phyloP scores from a whole-genome alignment of 2,329 filamentous ascomycete species.

The Pestalotiopsis sp. region DNA sequence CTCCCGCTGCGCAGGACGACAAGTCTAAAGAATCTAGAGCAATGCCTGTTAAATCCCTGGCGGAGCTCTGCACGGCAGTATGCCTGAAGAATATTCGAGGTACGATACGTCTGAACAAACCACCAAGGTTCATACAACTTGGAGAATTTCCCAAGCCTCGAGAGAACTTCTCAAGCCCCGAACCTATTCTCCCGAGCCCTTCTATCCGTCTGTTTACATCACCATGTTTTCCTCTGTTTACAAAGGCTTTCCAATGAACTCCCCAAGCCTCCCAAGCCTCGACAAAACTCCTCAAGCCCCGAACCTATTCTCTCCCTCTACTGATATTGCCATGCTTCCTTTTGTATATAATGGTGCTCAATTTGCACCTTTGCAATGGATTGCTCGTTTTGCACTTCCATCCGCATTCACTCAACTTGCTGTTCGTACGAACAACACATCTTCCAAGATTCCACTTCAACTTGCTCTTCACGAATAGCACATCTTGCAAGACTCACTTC shows the following conservation, averaged over 20 bases:
- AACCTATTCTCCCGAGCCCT: background rate
- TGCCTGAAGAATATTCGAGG: constrained; percentile 55
- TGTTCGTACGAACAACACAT: background rate
- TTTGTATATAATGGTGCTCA: too few relatives aligned
- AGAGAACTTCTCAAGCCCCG: too few relatives aligned
- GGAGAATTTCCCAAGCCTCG: too few relatives aligned
- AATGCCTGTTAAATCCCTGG: constrained; percentile 52
- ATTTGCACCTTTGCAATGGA: too few relatives aligned
- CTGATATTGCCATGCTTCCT: too few relatives aligned
- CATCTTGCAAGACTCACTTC: background rate
- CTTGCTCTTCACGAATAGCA: background rate
- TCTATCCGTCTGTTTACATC: background rate
- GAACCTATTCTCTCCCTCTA: too few relatives aligned
- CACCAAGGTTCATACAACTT: background rate
- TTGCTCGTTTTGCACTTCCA: too few relatives aligned
- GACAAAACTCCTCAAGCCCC: too few relatives aligned
- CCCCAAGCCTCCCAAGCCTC: too few relatives aligned
- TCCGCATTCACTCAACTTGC: background rate
- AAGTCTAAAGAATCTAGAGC: background rate
- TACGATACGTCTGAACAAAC: constrained; percentile 13
- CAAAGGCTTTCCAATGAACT: too few relatives aligned
- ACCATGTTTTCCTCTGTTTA: too few relatives aligned
- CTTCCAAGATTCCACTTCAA: background rate
- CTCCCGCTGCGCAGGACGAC: background rate
- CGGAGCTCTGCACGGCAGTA: constrained; percentile 51